These are phyloP conservation scores for Quercus tomentella DNA, from an alignment of 331 rosid genomes.

Conservation along the genomic window DNA sequence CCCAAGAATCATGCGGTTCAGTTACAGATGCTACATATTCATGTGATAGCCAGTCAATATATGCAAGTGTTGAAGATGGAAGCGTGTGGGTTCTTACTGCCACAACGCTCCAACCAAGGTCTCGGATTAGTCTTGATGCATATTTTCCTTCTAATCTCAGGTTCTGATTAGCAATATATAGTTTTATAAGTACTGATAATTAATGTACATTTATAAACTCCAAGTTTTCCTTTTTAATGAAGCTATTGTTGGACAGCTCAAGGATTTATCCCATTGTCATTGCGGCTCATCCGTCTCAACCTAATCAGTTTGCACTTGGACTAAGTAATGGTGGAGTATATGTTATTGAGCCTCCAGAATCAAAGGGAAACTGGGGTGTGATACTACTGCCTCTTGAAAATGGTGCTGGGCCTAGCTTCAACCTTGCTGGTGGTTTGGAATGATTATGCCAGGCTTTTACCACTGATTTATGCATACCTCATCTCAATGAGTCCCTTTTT, in stretches of 20 bases:
- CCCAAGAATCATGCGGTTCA: constrained; percentile 1
- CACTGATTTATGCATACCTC: too few relatives aligned
- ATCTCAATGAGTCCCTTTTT: too few relatives aligned
- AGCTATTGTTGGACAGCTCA: neutral
- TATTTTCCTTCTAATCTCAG: neutral
- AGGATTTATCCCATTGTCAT: neutral
- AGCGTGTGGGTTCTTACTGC: neutral
- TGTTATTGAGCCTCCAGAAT: neutral
- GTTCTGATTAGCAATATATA: neutral
- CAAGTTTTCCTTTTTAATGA: too few relatives aligned
- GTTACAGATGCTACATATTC: constrained; percentile 9
- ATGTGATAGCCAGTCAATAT: constrained; percentile 14
- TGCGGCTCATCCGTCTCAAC: neutral
- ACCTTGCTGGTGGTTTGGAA: too few relatives aligned
- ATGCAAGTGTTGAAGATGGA: constrained; percentile 1
- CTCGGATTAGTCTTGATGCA: neutral
- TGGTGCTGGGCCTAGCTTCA: too few relatives aligned
- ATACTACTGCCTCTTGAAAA: neutral
- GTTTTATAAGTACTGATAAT: too few relatives aligned
- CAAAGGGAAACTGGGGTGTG: neutral
- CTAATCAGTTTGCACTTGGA: neutral
- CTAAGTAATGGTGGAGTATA: neutral
- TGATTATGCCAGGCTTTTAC: too few relatives aligned
- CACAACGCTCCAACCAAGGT: neutral
- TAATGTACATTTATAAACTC: too few relatives aligned